Evolutionary conservation across 2,329 filamentous ascomycete genomes (phyloP).

Genomic region (Ampelomyces quisqualis): DNA sequence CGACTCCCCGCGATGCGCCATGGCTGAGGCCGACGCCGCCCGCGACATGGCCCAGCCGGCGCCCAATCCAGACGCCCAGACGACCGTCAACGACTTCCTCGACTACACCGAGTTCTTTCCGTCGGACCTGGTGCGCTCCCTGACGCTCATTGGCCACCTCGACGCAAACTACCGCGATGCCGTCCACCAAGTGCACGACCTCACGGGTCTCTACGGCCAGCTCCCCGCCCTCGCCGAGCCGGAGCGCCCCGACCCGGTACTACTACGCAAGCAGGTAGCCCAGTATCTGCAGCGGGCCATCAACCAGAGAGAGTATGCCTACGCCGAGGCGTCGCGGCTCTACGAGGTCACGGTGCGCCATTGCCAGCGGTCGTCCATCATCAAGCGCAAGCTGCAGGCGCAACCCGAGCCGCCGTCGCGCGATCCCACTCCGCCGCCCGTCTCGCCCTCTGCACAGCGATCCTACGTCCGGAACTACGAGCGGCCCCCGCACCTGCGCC

Average conservation of each 20-base stretch:
- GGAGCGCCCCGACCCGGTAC: conserved; percentile 53
- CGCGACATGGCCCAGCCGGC: conserved; percentile 43
- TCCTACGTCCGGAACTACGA: conserved; percentile 24
- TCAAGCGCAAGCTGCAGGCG: conserved; percentile 62
- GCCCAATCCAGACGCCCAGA: conserved; percentile 64
- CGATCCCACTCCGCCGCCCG: conserved; percentile 58
- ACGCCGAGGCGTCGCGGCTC: conserved; percentile 58
- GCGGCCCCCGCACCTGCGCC: conserved; percentile 30
- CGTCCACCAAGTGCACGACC: conserved; percentile 50
- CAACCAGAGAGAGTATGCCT: conserved; percentile 57
- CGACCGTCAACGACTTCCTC: conserved; percentile 66
- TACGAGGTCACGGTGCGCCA: conserved; percentile 60
- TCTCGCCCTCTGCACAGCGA: conserved; percentile 44
- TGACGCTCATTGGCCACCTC: conserved; percentile 60
- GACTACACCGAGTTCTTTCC: conserved; percentile 70
- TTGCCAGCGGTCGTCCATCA: conserved; percentile 58
- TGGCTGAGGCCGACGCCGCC: conserved; percentile 39
- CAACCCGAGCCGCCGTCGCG: conserved; percentile 62
- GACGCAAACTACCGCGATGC: conserved; percentile 48
- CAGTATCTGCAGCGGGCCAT: conserved; percentile 56
- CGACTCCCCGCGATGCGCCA: conserved; percentile 39
- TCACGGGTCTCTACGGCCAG: conserved; percentile 50
- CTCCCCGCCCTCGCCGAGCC: conserved; percentile 54
- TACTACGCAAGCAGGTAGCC: conserved; percentile 59
- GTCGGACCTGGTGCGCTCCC: conserved; percentile 62